Base-by-base conservation (phyloP, 352 stramenopile species). In the Aphanomyces stellatus region DNA sequence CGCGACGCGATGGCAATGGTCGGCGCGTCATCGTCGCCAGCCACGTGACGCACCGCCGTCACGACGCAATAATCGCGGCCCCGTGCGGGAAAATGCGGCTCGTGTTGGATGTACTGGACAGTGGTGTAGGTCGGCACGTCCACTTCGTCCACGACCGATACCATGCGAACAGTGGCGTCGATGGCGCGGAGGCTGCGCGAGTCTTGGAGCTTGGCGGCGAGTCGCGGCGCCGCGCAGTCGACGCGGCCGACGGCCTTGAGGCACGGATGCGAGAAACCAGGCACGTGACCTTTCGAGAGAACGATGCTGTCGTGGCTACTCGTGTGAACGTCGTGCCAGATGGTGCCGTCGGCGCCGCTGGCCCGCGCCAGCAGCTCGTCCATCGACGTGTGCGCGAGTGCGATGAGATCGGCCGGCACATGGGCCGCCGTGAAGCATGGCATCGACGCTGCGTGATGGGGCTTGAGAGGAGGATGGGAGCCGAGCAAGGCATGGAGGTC, bases 341-440 rank as follows among this genome's bases (percentile, higher is more conserved):
- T 13, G 7, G 49, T 35, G 62, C 53, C 25, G 53, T 34, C 35
- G 13, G 22, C 8, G 35, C 43, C 28, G 31, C 53, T 37, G 34
- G 46, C 48, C 77, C 74, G 78, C 69, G 69, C 59, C 63, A 85
- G 42, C 40, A 85, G 79, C 57, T 74, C 70, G 55, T 68, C 66
- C 43, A 85, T 49, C 31, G 81, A 11, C 17, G 17, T n/a, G 1
- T 19, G 17, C 10, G 11, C 48, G 2, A 27, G 10, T 17, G 2
- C 48, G 24, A 55, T 55, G 15, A 35, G 59, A 55, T 22, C 25
- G 19, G 17, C 10, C 22, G 37, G n/a, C n/a, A n/a, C n/a, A n/a
- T n/a, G n/a, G n/a, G n/a, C n/a, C n/a, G n/a, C n/a, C n/a, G n/a
- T n/a, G n/a, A n/a, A n/a, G n/a, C n/a, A n/a, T n/a, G n/a, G n/a